Conservation (phyloP, 2,329 filamentous ascomycete species). For the Chaetomium olivaceum region DNA sequence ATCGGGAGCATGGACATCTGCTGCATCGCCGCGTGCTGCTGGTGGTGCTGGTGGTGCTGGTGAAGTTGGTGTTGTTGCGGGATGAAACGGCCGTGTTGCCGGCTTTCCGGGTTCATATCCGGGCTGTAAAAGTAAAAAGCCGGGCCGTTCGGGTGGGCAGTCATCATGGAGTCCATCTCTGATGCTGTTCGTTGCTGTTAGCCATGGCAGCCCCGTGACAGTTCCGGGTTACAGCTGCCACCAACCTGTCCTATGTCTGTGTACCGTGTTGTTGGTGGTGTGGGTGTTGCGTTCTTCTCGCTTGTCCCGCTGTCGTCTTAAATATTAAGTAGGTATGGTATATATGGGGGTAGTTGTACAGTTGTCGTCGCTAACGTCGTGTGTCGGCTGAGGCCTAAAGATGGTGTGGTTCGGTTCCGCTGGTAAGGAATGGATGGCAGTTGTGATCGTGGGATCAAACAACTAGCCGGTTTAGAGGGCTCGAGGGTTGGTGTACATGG, state of each 20-base stretch:
- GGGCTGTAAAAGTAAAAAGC: slow-evolving; percentile 88
- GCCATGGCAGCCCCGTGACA: slow-evolving; percentile 21
- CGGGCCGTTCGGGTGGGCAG: slow-evolving; percentile 63
- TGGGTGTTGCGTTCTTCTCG: slow-evolving; percentile 8
- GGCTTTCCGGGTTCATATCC: slow-evolving; percentile 69
- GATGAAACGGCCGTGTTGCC: slow-evolving; percentile 75
- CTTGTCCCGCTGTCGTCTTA: slow-evolving; percentile 23
- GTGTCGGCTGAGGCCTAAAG: slow-evolving; percentile 41
- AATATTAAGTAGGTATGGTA: slow-evolving; percentile 37
- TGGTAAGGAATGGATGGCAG: slow-evolving; percentile 50
- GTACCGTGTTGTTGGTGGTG: background rate
- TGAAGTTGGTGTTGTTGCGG: slow-evolving; percentile 45
- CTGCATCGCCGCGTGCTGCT: slow-evolving; percentile 39
- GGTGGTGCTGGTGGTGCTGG: slow-evolving; percentile 28
- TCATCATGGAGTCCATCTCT: slow-evolving; percentile 67
- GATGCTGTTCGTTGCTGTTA: slow-evolving; percentile 33
- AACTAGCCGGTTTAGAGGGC: slow-evolving; percentile 38
- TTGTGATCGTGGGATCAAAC: slow-evolving; percentile 36
- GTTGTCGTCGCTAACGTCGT: slow-evolving; percentile 34
- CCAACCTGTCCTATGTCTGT: slow-evolving; percentile 34
- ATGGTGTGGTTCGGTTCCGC: slow-evolving; percentile 41
- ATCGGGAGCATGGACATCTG: slow-evolving; percentile 56
- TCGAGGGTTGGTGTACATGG: slow-evolving; percentile 40
- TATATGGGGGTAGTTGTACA: slow-evolving; percentile 36
- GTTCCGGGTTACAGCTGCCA: slow-evolving; percentile 26